Evolutionary conservation across 1,284 basidiomycete genomes (phyloP).

Genomic region (Vanrija pseudolonga): DNA sequence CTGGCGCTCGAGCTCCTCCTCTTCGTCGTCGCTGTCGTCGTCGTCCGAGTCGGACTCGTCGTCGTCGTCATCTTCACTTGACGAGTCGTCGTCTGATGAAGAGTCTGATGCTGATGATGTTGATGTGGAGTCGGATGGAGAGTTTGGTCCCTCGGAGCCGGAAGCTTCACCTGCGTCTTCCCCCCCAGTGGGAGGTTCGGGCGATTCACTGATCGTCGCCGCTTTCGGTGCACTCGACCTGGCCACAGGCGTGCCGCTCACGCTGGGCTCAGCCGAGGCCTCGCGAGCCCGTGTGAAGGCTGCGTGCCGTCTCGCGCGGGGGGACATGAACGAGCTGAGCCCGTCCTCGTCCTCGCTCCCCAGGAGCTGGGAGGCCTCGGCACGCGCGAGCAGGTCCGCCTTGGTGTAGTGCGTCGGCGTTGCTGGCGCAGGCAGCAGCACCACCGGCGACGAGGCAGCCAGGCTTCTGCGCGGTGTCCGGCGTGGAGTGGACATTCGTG

Average conservation of each 20-base stretch:
- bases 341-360: slow-evolving; percentile 10
- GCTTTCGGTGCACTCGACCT: not conserved
- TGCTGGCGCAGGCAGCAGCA: slow-evolving; percentile 3
- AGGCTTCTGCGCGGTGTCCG: not conserved
- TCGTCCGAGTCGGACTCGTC: slow-evolving; percentile 3
- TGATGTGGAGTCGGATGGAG: not conserved
- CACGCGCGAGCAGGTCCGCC: slow-evolving; percentile 31
- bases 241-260: not conserved
- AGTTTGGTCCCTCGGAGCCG: not conserved
- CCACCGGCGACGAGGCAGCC: not conserved
- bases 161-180: not conserved
- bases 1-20: slow-evolving; percentile 62
- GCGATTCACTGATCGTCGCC: not conserved
- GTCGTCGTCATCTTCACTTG: slow-evolving; percentile 2
- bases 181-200: too few relatives aligned
- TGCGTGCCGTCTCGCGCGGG: slow-evolving; percentile 12
- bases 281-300: slow-evolving; percentile 7
- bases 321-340: not conserved
- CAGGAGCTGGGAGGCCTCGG: slow-evolving; percentile 28
- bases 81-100: slow-evolving; percentile 7
- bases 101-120: not conserved
- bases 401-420: slow-evolving; percentile 30
- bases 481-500: slow-evolving; percentile 8
- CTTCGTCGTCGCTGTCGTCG: slow-evolving; percentile 19
- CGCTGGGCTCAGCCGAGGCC: not conserved